A percentile compares a stretch with the other conserved stretches of the same genome.
These are phyloP conservation scores for Heterobasidion occidentale DNA, from an alignment of 1,284 basidiomycete species.

Conservation along the genomic window DNA sequence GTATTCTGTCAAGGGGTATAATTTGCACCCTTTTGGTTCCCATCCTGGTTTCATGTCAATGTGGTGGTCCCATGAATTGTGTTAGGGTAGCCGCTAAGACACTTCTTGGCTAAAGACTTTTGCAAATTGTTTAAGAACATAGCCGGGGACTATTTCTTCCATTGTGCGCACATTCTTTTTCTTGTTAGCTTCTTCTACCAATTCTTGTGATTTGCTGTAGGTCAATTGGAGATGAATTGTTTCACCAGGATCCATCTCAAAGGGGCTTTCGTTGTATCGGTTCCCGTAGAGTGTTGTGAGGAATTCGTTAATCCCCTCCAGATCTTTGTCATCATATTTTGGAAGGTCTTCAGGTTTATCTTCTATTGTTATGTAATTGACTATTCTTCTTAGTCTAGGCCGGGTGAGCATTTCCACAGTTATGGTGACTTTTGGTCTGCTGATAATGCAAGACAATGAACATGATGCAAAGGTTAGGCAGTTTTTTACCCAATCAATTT, in stretches of 20 bases:
- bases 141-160: background rate
- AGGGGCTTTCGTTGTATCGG: too few relatives aligned
- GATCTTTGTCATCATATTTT: too few relatives aligned
- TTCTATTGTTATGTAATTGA: too few relatives aligned
- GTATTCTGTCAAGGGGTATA: background rate
- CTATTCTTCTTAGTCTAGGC: too few relatives aligned
- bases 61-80: background rate
- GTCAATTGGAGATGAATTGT: background rate
- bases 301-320: too few relatives aligned
- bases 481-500: too few relatives aligned
- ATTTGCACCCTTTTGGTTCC: background rate
- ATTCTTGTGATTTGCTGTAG: background rate
- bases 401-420: too few relatives aligned
- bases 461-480: too few relatives aligned
- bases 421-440: too few relatives aligned
- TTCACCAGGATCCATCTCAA: background rate
- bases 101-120: background rate
- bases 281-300: too few relatives aligned
- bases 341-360: too few relatives aligned
- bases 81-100: background rate
- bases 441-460: too few relatives aligned
- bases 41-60: background rate
- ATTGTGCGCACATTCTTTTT: background rate
- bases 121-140: background rate
- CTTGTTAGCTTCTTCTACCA: background rate